Evolutionary conservation across 2,329 filamentous ascomycete species (phyloP), one percentile per base, ranked within the genome.

Genomic region (Fusarium foetens): DNA sequence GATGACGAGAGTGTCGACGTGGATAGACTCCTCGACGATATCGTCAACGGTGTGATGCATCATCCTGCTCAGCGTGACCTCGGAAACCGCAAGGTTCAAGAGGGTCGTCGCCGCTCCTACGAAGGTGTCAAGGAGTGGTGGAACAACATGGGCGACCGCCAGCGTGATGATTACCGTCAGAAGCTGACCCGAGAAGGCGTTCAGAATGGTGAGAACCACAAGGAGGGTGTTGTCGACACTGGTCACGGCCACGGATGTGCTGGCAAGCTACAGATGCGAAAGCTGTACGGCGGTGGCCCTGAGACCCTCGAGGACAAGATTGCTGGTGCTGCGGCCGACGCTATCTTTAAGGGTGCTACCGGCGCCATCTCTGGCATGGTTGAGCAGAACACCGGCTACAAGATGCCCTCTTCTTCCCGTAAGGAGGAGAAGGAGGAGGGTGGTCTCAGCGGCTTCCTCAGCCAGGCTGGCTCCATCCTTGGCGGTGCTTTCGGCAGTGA

Each of bases 211-310:
- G 86, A 91, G 68, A 98, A 98, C 81, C 95, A 98, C 83, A 95
- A 94, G 81, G 91, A 94, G 75, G 94, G 93, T 33, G 92, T 95
- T 16, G 83, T 94, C 21, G 94, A 98, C 81, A 91, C 89, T 58
- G 95, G 95, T 10, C 94, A 95, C 78, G 93, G 93, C 17, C 94
- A 97, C 79, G 94, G 94, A 57, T 97, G 94, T 78, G 86, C 84
- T 68, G 91, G 93, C 67, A 94, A 94, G 81, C 85, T 97, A 16
- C 88, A 91, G 71, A 93, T 97, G 88, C 90, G 91, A 70, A 94
- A 93, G 82, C 87, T 88, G 72, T 89, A 87, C 66, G 81, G 83
- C 3, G 66, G 66, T 36, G 82, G 82, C 17, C 81, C 81, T 6
- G 84, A 86, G 65, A 86, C 84, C 35, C 76, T 86, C 43, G 86